These are phyloP conservation scores for Arthrobotrys conoides DNA, from an alignment of 2,329 filamentous ascomycete species.

Conservation along the genomic window DNA sequence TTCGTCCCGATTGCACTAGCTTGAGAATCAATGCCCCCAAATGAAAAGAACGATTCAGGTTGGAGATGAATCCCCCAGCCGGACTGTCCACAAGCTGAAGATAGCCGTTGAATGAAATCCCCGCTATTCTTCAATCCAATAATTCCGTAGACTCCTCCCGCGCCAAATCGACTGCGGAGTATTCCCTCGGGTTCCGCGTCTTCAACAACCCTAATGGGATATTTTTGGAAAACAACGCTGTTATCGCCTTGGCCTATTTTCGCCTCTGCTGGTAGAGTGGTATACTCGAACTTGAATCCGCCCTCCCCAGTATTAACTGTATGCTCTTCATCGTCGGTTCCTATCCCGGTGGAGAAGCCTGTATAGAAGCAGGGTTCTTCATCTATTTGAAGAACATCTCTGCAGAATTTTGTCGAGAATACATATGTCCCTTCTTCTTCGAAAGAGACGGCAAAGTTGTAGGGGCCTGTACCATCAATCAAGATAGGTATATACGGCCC, in stretches of 20 bases:
- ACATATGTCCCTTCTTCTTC: slow-evolving; percentile 39
- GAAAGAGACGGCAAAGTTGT: slow-evolving; percentile 36
- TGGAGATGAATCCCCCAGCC: slow-evolving; percentile 36
- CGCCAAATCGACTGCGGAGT: background rate
- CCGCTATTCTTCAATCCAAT: slow-evolving; percentile 32
- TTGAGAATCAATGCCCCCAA: slow-evolving; percentile 38
- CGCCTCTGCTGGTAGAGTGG: background rate
- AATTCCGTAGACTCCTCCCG: slow-evolving; percentile 32
- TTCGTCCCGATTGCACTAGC: slow-evolving; percentile 25
- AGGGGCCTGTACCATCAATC: background rate
- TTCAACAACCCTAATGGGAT: slow-evolving; percentile 18
- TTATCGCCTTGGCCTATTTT: background rate
- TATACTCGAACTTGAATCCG: slow-evolving; percentile 15
- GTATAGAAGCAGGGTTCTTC: background rate
- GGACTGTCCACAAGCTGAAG: slow-evolving; percentile 17
- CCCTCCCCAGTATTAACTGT: background rate
- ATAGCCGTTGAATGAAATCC: slow-evolving; percentile 25
- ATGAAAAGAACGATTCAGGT: slow-evolving; percentile 28
- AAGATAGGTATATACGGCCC: slow-evolving; percentile 41
- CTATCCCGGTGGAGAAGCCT: background rate
- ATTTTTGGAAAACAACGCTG: slow-evolving; percentile 23
- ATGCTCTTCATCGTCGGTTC: background rate
- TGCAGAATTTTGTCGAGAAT: slow-evolving; percentile 39
- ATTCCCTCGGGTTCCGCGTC: background rate
- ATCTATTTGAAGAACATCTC: background rate